Percentiles rank a stretch among this genome's conserved stretches.
These are phyloP conservation scores for Ricinus communis DNA, from an alignment of 345 rosid genomes.

Conservation along the genomic window DNA sequence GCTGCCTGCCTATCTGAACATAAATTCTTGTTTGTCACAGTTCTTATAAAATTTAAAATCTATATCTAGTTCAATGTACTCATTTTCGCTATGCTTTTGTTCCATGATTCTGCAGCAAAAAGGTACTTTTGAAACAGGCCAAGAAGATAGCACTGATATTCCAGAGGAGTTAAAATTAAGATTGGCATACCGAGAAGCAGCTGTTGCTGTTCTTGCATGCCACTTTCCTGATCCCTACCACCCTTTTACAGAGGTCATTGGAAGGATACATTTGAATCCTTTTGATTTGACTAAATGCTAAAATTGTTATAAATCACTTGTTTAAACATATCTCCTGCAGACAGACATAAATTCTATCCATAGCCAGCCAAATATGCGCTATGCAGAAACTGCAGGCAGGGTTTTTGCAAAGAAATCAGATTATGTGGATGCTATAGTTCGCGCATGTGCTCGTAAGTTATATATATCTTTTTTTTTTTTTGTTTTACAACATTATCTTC, in stretches of 20 bases:
- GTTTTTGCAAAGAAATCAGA: conserved; percentile 73
- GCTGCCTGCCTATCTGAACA: background rate
- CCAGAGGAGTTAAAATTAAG: conserved; percentile 84
- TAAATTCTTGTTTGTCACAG: background rate
- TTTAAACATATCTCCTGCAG: conserved; percentile 43
- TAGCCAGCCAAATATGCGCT: conserved; percentile 78
- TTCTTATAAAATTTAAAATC: background rate
- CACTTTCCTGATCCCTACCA: conserved; percentile 74
- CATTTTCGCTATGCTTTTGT: conserved; percentile 23
- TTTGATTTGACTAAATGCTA: background rate
- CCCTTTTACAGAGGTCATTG: conserved; percentile 65
- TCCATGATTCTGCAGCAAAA: conserved; percentile 63
- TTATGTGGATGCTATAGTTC: conserved; percentile 71
- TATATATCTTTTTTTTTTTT: background rate
- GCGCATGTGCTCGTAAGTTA: conserved; percentile 90
- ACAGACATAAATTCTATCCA: conserved; percentile 75
- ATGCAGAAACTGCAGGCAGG: conserved; percentile 57
- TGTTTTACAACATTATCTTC: background rate
- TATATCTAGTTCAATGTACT: conserved; percentile 12
- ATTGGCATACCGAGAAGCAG: conserved; percentile 91
- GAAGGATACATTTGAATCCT: background rate
- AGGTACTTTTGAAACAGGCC: conserved; percentile 94
- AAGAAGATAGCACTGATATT: conserved; percentile 81
- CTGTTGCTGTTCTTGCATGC: conserved; percentile 92
- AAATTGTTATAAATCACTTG: conserved; percentile 7